Evolutionary conservation across 2,329 filamentous ascomycete species (phyloP), one percentile per base, ranked within the genome.

Genomic region (Onygena corvina): DNA sequence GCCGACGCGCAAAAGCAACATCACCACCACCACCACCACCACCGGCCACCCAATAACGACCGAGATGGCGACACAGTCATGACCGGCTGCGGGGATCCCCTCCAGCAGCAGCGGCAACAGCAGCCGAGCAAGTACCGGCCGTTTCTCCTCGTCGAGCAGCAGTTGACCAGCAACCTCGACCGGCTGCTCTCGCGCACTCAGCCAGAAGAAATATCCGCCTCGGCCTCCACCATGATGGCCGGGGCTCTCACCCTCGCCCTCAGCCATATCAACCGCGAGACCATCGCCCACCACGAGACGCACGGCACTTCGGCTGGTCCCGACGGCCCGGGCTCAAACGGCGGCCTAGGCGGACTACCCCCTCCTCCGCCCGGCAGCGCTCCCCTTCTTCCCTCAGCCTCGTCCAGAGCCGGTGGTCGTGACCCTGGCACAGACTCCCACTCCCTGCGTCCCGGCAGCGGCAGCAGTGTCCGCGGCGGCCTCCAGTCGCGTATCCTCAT

Each of bases 201-300:
- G 38, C 62, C 72, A 11, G 77, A 85, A 58, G 76, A 94, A 46
- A 67, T 76, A n/a, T 65, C 70, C 4, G 53, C 58, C 16, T 36
- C 53, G 14, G 79, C 81, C 20, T 90, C 86, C 0, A 93, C 90
- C 3, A 84, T 90, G 63, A 83, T 96, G 60, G 86, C 90, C 0
- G 92, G 92, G 52, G 90, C 92, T 9, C 74, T 98, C 12, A 94
- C 88, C 4, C 77, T 94, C 12, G 89, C 92, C 3, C 79, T 98
- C 2, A 80, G 85, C 50, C 84, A 94, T 70, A 94, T 92, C 67
- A 89, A 94, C 69, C 90, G 93, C 64, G 79, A 82, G 42, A 77
- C 79, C 3, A 76, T 86, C 50, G 73, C 77, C 49, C 76, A 83
- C 61, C 74, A 75, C 50, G 72, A 80, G 44, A 71, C 81, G 18